A percentile compares a stretch with the other conserved stretches of the same genome.
Conservation (phyloP, 2,329 filamentous ascomycete species). For the Cercospora zeae-maydis region DNA sequence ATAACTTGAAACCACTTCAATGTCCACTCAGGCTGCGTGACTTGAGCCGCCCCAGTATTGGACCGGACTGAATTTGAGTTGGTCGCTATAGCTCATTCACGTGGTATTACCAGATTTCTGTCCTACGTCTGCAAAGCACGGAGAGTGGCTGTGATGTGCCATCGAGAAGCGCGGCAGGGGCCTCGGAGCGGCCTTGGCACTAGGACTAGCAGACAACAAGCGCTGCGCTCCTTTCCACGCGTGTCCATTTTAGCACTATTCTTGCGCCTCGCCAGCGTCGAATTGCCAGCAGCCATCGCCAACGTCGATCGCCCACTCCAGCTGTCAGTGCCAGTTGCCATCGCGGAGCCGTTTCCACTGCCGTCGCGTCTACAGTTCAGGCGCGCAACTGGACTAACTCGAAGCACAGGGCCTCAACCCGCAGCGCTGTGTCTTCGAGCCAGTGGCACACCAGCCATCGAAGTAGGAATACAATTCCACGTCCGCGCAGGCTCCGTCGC, state of each 20-base stretch:
- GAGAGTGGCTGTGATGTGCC: too few relatives aligned
- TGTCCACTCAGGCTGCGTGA: neutral
- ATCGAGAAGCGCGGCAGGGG: neutral
- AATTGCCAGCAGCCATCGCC: neutral
- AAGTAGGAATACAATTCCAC: neutral
- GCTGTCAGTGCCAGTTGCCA: neutral
- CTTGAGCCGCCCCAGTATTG: neutral
- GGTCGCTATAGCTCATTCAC: too few relatives aligned
- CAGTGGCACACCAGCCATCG: neutral
- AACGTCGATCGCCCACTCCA: neutral
- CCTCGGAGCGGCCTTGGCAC: neutral
- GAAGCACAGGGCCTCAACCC: neutral
- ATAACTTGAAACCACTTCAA: neutral
- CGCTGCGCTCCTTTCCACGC: neutral
- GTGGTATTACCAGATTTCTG: too few relatives aligned
- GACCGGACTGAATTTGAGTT: too few relatives aligned
- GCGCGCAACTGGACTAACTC: neutral
- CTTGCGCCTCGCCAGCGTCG: neutral
- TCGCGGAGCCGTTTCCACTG: neutral
- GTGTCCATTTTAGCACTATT: neutral
- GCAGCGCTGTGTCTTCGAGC: neutral
- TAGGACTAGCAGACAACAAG: neutral
- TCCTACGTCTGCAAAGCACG: too few relatives aligned
- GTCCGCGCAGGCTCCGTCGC: slow-evolving; percentile 4
- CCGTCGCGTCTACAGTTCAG: neutral